Base-by-base conservation (phyloP, 2,329 filamentous ascomycete species). In the Fusarium heterosporum region DNA sequence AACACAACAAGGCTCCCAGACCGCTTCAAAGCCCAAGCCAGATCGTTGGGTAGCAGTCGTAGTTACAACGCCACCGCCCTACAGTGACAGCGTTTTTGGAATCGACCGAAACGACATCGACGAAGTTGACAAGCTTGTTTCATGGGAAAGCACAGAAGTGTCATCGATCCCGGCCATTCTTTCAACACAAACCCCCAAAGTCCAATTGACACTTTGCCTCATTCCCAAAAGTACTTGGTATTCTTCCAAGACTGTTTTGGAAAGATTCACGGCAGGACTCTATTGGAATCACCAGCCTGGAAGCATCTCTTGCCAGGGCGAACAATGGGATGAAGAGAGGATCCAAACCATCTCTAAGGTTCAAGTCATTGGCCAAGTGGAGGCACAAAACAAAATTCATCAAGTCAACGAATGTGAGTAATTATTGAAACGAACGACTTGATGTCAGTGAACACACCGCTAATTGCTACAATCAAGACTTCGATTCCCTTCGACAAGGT, bases 271-370 rank as follows among this genome's bases (percentile, higher is more conserved):
- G 19, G 25, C 50, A 1, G 62, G 62, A 0, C 47, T 66, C 0
- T 63, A 63, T 13, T 66, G 63, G 63, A 19, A 10, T 1, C 42
- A 66, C 7, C 57, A 29, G 1, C 50, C 56, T 4, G 46, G 48
- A 0, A 8, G 30, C 0, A 2, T 12, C 0, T 25, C 3, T 4
- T 39, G 6, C 25, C 38, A 45, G 8, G 62, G 47, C 2, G 50
- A 41, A 0, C 16, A 39, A 28, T 66, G 63, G 63, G 25, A 46
- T 13, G 42, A 58, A 8, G 26, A 28, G 6, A 30, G 13, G 4
- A 42, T 66, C 11, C 29, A 28, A 12, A 45, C 19, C 3, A 66
- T 66, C 4, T 48, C 56, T 2, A 45, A 42, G 10, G 32, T 53
- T 6, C 42, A 66, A 7, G 34, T 58, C 8, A 42, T 66, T 17